Conservation (phyloP, 169 alveolate genomes). For the Plasmodium adleri region DNA sequence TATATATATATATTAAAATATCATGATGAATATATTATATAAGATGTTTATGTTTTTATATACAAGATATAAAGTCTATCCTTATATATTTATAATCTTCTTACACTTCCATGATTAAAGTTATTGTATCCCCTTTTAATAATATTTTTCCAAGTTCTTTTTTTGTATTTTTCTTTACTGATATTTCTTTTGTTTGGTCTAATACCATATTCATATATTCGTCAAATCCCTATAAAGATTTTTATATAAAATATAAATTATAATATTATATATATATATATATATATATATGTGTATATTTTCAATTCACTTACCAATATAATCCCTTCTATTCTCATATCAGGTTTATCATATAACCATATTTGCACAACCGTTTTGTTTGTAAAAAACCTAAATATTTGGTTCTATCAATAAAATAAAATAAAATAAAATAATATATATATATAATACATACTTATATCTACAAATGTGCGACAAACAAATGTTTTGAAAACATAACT, state of each 20-base stretch:
- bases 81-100: not conserved
- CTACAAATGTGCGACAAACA: too few relatives aligned
- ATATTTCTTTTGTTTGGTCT: constrained; percentile 94
- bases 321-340: constrained; percentile 92
- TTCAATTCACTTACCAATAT: constrained; percentile 86
- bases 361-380: constrained; percentile 94
- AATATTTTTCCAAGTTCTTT: constrained; percentile 92
- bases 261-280: too few relatives aligned
- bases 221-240: constrained; percentile 92
- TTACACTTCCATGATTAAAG: constrained; percentile 91
- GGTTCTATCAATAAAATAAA: constrained; percentile 84
- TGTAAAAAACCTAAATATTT: constrained; percentile 94
- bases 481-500: too few relatives aligned
- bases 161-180: constrained; percentile 90
- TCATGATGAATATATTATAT: too few relatives aligned
- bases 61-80: too few relatives aligned
- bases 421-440: too few relatives aligned
- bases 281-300: too few relatives aligned
- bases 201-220: constrained; percentile 97
- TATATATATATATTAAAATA: not conserved
- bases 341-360: constrained; percentile 95
- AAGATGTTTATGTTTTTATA: too few relatives aligned
- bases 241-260: too few relatives aligned
- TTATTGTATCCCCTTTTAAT: constrained; percentile 95
- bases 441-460: not conserved